phyloP scores from a whole-genome alignment of 2,329 filamentous ascomycete species.

The Colletotrichum nymphaeae region DNA sequence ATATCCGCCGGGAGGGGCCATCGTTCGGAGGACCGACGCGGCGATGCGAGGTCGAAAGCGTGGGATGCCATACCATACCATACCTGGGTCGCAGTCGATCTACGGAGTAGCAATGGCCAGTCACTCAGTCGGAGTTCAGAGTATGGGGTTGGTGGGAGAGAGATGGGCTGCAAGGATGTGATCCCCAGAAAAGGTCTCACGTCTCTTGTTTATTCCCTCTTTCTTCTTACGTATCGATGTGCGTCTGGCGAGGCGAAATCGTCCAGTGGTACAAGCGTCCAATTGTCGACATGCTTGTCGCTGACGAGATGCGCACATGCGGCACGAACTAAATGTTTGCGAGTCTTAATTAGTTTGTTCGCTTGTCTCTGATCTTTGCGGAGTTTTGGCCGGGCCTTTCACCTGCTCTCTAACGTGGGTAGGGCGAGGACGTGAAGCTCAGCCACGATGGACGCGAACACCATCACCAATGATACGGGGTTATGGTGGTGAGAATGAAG shows the following conservation, averaged over 20 bases:
- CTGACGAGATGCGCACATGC: not conserved
- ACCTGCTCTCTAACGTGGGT: not conserved
- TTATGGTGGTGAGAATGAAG: not conserved
- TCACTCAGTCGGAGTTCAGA: not conserved
- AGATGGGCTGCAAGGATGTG: conserved; percentile 4
- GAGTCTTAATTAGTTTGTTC: no score
- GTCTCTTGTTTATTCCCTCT: not conserved
- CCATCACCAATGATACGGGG: not conserved
- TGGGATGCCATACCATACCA: not conserved
- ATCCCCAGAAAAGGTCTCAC: not conserved
- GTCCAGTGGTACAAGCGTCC: conserved; percentile 8
- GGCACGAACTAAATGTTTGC: not conserved
- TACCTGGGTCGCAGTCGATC: not conserved
- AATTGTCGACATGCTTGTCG: not conserved
- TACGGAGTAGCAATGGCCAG: not conserved
- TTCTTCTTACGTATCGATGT: conserved; percentile 6
- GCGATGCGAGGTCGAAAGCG: conserved; percentile 16
- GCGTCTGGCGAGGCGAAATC: not conserved
- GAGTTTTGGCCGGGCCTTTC: not conserved
- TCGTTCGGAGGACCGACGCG: conserved; percentile 26
- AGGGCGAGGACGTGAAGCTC: not conserved
- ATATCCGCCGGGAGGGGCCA: not conserved
- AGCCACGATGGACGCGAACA: conserved; percentile 12
- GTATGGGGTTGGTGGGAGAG: not conserved
- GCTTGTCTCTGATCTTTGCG: not conserved